Base-by-base conservation (phyloP, 768 basidiomycete species). In the Cystofilobasidium bisporidii region DNA sequence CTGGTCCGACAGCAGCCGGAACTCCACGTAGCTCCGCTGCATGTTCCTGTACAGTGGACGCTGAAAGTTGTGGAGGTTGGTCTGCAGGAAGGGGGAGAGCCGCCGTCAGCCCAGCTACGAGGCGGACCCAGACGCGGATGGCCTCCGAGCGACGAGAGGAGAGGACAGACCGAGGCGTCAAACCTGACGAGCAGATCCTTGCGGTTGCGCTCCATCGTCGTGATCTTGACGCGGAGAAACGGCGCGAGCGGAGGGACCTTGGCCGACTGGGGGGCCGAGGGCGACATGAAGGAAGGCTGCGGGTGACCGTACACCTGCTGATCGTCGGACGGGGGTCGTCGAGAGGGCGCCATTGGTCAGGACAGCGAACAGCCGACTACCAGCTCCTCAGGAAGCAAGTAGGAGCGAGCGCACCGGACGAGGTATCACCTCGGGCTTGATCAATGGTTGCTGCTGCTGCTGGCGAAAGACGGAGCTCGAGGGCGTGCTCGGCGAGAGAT, bases 1-100 rank as follows among this genome's bases (percentile, higher is more conserved):
- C 58, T 92, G 83, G 58, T 96, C 91, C 72, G 92, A 91, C 77
- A 98, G 91, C 71, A 88, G 85, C 75, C 91, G 88, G 77, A 96
- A 97, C 76, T 99, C 96, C 73, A 86, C 78, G 76, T 97, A 98
- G 43, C 92, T 94, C 66, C 96, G 85, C 53, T 91, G 93, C 68
- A 97, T 87, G 76, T 96, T 93, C 71, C 91, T 85, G 75, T 97
- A 97, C 43, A 77, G 64, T 1, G 70, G 69, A 1, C 74, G 75
- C 8, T 75, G 59, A 63, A 73, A 99, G 75, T 90, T 93, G 48
- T 90, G 84, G 30, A 98, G 80, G 76, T 97, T 98, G 48, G 93
- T 96, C 93, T 97, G 10, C 26, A 40, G 6, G n/a, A 6, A 18
- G 20, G 58, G 28, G 50, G 45, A 0, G 17, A 50, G n/a, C n/a